phyloP scores from a whole-genome alignment of 1,284 basidiomycete genomes.

The Phellopilus nigrolimitatus region DNA sequence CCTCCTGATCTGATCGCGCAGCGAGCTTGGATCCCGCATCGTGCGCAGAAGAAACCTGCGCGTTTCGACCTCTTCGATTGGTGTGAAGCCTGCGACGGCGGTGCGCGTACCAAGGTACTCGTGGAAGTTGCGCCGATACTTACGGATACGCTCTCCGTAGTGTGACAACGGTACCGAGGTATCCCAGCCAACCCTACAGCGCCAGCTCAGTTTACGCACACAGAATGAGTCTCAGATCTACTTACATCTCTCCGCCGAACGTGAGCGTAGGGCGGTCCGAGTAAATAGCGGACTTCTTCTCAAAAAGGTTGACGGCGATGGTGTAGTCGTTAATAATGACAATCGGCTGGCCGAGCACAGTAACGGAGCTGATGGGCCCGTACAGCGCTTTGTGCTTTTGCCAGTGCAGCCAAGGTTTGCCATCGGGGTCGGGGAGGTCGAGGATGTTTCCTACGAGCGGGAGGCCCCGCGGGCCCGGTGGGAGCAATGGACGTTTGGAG shows the following conservation, averaged over 20 bases:
- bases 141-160: constrained; percentile 11
- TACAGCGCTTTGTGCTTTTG: constrained; percentile 19
- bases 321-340: constrained; percentile 15
- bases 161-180: constrained; percentile 11
- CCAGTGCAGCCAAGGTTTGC: constrained; percentile 19
- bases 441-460: constrained; percentile 20
- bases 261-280: constrained; percentile 14
- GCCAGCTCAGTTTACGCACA: no score
- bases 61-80: constrained; percentile 11
- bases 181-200: constrained; percentile 18
- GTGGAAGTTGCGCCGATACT: constrained; percentile 8
- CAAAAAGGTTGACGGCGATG: constrained; percentile 15
- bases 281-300: constrained; percentile 15
- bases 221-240: no score
- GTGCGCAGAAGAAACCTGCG: constrained; percentile 11
- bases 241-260: constrained; percentile 18
- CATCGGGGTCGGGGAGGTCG: constrained; percentile 16
- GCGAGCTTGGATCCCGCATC: constrained; percentile 4
- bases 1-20: constrained; percentile 16
- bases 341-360: constrained; percentile 15
- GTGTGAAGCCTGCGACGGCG: constrained; percentile 10
- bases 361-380: constrained; percentile 18
- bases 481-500: constrained; percentile 14
- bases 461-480: constrained; percentile 18
- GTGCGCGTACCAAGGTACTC: constrained; percentile 12